Evolutionary conservation across 495 filamentous ascomycete genomes (phyloP), one percentile per base, ranked within the genome.

Genomic region (Penicillium robsamsonii): DNA sequence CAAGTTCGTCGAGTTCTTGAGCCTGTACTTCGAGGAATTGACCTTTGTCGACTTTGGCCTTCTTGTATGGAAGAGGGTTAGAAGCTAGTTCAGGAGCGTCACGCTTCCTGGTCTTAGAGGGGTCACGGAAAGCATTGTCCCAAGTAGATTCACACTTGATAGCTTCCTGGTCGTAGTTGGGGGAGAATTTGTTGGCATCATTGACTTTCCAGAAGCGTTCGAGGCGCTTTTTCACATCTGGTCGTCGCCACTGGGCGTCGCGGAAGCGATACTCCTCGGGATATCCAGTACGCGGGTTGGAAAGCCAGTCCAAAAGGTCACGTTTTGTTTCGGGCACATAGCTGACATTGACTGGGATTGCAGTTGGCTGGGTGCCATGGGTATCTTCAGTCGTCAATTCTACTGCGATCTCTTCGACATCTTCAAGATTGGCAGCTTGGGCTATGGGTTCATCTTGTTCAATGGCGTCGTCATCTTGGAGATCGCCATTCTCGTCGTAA

Each of bases 171-270:
- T 73, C 66, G 50, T 75, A 78, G 9, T 70, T 70, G 1, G 72
- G 68, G 31, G 70, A 76, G 22, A 81, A 79, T 0, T 63, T 80
- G 50, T 69, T 70, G 18, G 76, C 70, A 53, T 75, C 80, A 55
- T 84, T 79, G 20, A 80, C 77, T 6, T 72, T 88, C 64, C 85
- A 89, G 56, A 70, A 80, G 57, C 72, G 81, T 38, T 75, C 79
- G 57, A 86, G 80, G 68, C 82, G 84, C 29, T 84, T 79, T 58
- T 82, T 60, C 75, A 84, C 64, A 70, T 67, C 63, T 38, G 43
- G 9, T 22, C 29, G 51, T 44, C 57, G 61, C 66, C 66, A 69
- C 24, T 58, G 33, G 11, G 58, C 58, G 17, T 56, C 24, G 13
- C 66, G 63, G 22, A 44, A 44, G 30, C 56, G 58, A 18, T 58